Conservation (phyloP, 2,329 filamentous ascomycete species). For the Pestalotiopsis sp. region DNA sequence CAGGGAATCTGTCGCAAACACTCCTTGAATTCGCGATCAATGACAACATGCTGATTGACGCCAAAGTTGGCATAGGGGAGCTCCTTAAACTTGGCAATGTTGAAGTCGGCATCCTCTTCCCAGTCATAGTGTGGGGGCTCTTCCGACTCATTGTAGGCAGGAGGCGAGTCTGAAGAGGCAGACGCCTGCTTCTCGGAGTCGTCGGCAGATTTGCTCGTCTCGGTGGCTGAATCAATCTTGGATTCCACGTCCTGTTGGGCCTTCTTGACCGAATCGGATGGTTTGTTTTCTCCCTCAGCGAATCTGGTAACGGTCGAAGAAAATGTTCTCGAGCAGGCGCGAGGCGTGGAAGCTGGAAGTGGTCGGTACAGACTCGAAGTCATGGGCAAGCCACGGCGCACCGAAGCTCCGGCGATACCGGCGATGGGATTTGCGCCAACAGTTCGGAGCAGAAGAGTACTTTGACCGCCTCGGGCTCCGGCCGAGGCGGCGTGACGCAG, state of each 20-base stretch:
- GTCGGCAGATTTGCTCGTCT: constrained; percentile 26
- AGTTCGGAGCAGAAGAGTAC: neutral
- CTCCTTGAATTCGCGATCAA: constrained; percentile 95
- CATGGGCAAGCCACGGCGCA: neutral
- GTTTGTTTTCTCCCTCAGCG: neutral
- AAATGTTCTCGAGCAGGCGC: neutral
- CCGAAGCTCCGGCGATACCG: neutral
- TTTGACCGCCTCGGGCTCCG: constrained; percentile 1
- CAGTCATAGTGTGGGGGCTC: constrained; percentile 52
- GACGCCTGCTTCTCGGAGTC: constrained; percentile 26
- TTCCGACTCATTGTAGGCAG: constrained; percentile 24
- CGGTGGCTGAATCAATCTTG: constrained; percentile 27
- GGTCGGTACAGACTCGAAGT: neutral
- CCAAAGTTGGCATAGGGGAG: constrained; percentile 83
- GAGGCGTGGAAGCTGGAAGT: neutral
- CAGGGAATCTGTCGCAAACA: constrained; percentile 84
- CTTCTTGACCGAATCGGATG: neutral
- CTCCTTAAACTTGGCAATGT: constrained; percentile 74
- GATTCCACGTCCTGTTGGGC: constrained; percentile 21
- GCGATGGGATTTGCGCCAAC: neutral
- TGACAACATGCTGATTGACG: constrained; percentile 93
- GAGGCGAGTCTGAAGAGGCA: constrained; percentile 26
- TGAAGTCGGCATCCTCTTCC: constrained; percentile 75
- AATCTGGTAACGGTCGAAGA: neutral
- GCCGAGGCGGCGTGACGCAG: constrained; percentile 13